These are phyloP conservation scores for Geotrichum europaeum DNA, from an alignment of 1,139 yeast genomes.

Conservation along the genomic window DNA sequence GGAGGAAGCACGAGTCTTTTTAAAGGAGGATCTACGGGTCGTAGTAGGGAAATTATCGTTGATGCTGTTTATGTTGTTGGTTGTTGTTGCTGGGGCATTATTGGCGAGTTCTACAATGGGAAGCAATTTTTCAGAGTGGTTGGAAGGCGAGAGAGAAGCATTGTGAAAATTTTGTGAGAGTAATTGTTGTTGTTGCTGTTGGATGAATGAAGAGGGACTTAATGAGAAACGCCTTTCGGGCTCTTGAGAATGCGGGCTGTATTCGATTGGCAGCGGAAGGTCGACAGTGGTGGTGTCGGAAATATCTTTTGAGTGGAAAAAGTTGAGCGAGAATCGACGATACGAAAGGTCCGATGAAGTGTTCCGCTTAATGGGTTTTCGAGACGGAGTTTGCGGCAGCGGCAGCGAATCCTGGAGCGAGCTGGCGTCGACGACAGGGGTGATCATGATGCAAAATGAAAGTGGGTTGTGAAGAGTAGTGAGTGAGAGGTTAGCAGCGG, in stretches of 20 bases:
- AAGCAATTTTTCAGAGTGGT: not conserved
- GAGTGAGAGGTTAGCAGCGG: not conserved
- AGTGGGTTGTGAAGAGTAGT: not conserved
- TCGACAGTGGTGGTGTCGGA: not conserved
- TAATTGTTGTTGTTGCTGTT: not conserved
- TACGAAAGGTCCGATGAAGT: not conserved
- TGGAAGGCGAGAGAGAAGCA: not conserved
- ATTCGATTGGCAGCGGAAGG: not conserved
- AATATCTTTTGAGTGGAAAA: not conserved
- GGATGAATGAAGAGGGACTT: not conserved
- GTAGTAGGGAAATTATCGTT: not conserved
- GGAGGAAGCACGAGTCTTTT: conserved; percentile 3
- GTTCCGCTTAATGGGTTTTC: not conserved
- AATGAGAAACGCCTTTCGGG: not conserved
- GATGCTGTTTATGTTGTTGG: not conserved
- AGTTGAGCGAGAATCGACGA: not conserved
- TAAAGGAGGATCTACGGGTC: conserved; percentile 4
- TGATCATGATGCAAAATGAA: not conserved
- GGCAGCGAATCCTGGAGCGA: not conserved
- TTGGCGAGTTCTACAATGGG: not conserved
- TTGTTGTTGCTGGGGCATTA: not conserved
- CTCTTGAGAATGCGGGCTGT: not conserved
- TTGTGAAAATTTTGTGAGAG: not conserved
- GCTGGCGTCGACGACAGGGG: not conserved
- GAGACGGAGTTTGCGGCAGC: not conserved